A percentile compares a stretch with the other conserved stretches of the same genome.
phyloP scores from a whole-genome alignment of 805 yeast genomes.

The Metschnikowia baotianmanensis region DNA sequence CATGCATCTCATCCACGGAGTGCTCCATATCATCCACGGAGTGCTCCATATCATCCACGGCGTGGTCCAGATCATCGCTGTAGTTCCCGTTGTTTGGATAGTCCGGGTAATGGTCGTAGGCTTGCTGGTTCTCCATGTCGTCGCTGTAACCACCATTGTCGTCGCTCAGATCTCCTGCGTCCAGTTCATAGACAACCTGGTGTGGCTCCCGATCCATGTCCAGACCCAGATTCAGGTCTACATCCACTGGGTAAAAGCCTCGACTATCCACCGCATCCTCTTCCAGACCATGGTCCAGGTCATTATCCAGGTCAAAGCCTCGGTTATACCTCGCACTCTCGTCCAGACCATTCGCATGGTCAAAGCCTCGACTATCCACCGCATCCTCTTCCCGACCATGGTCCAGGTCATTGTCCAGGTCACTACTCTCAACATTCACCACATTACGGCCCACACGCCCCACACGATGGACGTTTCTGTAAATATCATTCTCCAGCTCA shows the following conservation, averaged over 20 bases:
- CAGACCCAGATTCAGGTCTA: constrained; percentile 1
- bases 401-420: neutral
- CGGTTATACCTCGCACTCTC: too few relatives aligned
- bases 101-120: neutral
- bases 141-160: neutral
- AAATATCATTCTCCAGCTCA: too few relatives aligned
- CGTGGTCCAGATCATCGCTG: neutral
- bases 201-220: constrained; percentile 1
- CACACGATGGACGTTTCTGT: too few relatives aligned
- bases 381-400: neutral
- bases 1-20: constrained; percentile 13
- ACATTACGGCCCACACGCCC: neutral
- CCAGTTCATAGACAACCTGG: too few relatives aligned
- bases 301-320: neutral
- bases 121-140: neutral
- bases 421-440: neutral
- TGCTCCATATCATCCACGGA: constrained; percentile 3
- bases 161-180: too few relatives aligned
- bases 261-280: neutral
- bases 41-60: too few relatives aligned
- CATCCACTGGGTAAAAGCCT: too few relatives aligned
- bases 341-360: too few relatives aligned
- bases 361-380: too few relatives aligned
- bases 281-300: neutral
- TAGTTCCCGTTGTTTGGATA: neutral